Conservation (phyloP, 129 eudicot genomes). For the Flaveria sonorensis region DNA sequence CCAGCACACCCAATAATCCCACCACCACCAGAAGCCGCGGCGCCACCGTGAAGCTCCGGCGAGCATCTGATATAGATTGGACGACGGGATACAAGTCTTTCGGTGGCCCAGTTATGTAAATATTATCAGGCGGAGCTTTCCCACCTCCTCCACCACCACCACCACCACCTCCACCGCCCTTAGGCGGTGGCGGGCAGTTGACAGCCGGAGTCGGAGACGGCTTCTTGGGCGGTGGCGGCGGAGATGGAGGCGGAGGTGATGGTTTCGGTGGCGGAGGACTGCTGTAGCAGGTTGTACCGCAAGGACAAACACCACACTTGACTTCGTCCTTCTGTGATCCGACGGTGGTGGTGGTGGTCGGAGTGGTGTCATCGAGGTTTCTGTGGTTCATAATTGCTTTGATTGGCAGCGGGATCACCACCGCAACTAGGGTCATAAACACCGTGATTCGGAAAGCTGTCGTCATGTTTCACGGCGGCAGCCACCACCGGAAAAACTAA, state of each 20-base stretch:
- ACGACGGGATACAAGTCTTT: slow-evolving; percentile 72
- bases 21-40: slow-evolving; percentile 36
- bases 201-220: slow-evolving; percentile 37
- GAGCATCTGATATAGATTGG: slow-evolving; percentile 31
- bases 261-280: slow-evolving; percentile 53
- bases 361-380: slow-evolving; percentile 47
- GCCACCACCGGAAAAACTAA: neutral
- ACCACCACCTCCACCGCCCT: slow-evolving; percentile 26
- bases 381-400: slow-evolving; percentile 35
- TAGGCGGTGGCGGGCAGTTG: slow-evolving; percentile 72
- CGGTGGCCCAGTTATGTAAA: slow-evolving; percentile 68
- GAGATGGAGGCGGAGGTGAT: slow-evolving; percentile 38
- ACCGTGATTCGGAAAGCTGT: slow-evolving; percentile 20
- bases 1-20: slow-evolving; percentile 46
- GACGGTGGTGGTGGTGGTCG: slow-evolving; percentile 4
- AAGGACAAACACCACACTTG: slow-evolving; percentile 81
- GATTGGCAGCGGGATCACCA: slow-evolving; percentile 21
- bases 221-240: slow-evolving; percentile 55
- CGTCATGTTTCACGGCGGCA: slow-evolving; percentile 20
- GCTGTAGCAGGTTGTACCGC: slow-evolving; percentile 54
- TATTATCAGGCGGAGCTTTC: slow-evolving; percentile 42
- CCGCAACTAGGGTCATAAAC: slow-evolving; percentile 30
- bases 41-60: slow-evolving; percentile 41
- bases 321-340: slow-evolving; percentile 42
- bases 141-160: slow-evolving; percentile 33